phyloP scores from a whole-genome alignment of 495 filamentous ascomycete genomes.

The Daldinia caldariorum region DNA sequence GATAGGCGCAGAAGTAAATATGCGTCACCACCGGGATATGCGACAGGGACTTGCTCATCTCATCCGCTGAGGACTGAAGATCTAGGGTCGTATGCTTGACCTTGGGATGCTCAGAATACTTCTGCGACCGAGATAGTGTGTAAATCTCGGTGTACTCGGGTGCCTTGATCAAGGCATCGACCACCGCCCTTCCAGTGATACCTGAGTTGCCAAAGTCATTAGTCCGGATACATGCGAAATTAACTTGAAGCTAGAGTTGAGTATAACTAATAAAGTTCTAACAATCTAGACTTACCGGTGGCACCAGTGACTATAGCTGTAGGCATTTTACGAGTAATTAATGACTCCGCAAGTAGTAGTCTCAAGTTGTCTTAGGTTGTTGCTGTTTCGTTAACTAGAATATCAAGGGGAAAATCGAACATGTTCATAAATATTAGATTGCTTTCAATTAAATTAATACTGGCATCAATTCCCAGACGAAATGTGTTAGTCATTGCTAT shows the following conservation, averaged over 20 bases:
- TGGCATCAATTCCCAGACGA: neutral
- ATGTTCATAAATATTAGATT: neutral
- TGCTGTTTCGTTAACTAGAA: neutral
- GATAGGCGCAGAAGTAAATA: constrained; percentile 61
- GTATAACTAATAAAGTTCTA: neutral
- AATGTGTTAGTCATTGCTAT: neutral
- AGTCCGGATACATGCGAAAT: neutral
- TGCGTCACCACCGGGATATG: constrained; percentile 56
- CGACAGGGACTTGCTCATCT: constrained; percentile 56
- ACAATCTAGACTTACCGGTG: constrained; percentile 11
- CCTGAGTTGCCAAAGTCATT: constrained; percentile 42
- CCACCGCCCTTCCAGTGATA: constrained; percentile 60
- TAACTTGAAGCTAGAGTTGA: neutral
- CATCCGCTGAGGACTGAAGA: constrained; percentile 52
- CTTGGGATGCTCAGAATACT: constrained; percentile 51
- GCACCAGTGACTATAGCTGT: constrained; percentile 19
- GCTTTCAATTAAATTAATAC: neutral
- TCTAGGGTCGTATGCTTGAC: constrained; percentile 59
- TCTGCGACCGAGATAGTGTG: constrained; percentile 57
- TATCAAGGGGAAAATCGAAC: neutral
- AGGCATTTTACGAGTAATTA: constrained; percentile 7
- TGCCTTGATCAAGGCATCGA: constrained; percentile 53
- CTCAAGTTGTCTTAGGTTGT: neutral
- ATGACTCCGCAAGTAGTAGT: neutral
- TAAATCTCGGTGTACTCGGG: constrained; percentile 56